Percentiles rank a stretch among this genome's conserved stretches.
These are phyloP conservation scores for Arabidopsis arenosa DNA, from an alignment of 345 rosid genomes.

Conservation along the genomic window DNA sequence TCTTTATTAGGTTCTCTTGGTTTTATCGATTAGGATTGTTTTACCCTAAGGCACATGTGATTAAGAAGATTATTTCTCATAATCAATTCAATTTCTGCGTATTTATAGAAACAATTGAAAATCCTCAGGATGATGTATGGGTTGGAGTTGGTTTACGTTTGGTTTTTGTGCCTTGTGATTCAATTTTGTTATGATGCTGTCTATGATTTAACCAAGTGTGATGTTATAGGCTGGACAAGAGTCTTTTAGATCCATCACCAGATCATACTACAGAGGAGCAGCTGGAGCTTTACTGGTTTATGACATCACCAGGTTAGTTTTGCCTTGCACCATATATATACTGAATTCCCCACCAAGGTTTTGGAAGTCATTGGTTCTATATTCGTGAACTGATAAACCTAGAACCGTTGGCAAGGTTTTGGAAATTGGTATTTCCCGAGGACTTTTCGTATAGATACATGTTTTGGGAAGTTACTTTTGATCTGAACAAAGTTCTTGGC, in stretches of 20 bases:
- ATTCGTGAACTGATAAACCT: conserved; percentile 6
- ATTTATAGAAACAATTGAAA: not conserved
- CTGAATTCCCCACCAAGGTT: not conserved
- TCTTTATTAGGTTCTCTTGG: not conserved
- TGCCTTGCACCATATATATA: not conserved
- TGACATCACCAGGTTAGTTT: conserved; percentile 84
- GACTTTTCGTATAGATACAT: not conserved
- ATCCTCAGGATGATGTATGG: not conserved
- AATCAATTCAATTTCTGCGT: not conserved
- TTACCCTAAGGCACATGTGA: not conserved
- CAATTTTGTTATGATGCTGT: not conserved
- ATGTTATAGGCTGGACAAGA: conserved; percentile 88
- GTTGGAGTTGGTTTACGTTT: conserved; percentile 8
- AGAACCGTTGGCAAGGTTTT: conserved; percentile 1
- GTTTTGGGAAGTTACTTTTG: conserved; percentile 1
- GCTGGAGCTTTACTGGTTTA: conserved; percentile 97
- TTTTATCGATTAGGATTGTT: not conserved
- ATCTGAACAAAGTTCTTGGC: conserved; percentile 9
- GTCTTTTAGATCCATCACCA: conserved; percentile 93
- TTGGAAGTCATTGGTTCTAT: not conserved
- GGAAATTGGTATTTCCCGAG: conserved; percentile 1
- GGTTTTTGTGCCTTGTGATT: conserved; percentile 1
- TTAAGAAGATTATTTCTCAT: not conserved
- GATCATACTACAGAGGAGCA: conserved; percentile 98
- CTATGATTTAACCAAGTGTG: not conserved